These are phyloP conservation scores for Hypericum androsaemum DNA, from an alignment of 345 rosid genomes.

Conservation along the genomic window DNA sequence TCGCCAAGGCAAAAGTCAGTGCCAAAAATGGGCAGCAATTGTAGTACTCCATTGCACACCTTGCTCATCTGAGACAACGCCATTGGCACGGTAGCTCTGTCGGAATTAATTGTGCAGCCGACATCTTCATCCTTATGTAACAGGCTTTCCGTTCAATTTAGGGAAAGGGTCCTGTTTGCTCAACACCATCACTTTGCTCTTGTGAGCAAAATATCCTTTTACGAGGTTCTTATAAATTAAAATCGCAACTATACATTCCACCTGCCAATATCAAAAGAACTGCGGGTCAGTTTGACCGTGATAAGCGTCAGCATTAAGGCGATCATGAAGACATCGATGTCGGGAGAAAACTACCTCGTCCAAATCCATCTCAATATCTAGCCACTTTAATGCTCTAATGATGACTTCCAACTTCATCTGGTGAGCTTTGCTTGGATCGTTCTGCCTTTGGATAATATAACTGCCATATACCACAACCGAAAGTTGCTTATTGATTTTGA, in stretches of 20 bases:
- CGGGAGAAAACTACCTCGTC: constrained; percentile 50
- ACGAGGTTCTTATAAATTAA: constrained; percentile 77
- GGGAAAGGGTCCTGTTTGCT: constrained; percentile 99
- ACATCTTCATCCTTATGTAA: constrained; percentile 29
- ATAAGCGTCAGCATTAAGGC: background rate
- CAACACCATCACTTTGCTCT: constrained; percentile 87
- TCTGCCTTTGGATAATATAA: constrained; percentile 70
- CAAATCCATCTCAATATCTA: constrained; percentile 82
- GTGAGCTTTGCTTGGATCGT: constrained; percentile 87
- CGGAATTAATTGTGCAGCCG: no score
- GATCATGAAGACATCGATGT: background rate
- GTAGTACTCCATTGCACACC: no score
- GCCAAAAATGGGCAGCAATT: no score
- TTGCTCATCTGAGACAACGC: no score
- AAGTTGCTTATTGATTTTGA: background rate
- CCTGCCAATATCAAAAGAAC: constrained; percentile 30
- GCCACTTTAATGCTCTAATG: constrained; percentile 82
- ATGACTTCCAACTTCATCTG: constrained; percentile 89
- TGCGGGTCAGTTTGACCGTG: background rate
- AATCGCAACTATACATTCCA: constrained; percentile 86
- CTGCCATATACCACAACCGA: constrained; percentile 25
- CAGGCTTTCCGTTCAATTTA: constrained; percentile 65
- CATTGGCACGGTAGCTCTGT: no score
- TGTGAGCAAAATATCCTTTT: constrained; percentile 89
- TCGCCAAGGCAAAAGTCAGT: no score